A percentile compares a stretch with the other conserved stretches of the same genome.
phyloP scores from a whole-genome alignment of 2,329 filamentous ascomycete genomes.

The Fusarium palustre region DNA sequence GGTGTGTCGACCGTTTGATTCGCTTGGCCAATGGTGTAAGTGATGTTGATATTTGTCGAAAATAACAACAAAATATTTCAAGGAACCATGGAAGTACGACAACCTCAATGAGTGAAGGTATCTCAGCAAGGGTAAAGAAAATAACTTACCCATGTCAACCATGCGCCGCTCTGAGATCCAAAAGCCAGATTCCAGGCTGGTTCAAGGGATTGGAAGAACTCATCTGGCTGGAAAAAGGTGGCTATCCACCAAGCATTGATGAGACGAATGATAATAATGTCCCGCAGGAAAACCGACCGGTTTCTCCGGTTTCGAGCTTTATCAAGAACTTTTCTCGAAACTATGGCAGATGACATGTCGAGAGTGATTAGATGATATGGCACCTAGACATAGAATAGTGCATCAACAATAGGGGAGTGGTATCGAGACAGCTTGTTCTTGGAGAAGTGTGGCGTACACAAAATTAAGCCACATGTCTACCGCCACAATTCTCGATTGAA shows the following conservation, averaged over 20 bases:
- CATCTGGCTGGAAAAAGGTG: conserved; percentile 98
- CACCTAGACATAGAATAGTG: neutral
- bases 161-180: conserved; percentile 80
- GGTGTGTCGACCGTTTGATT: neutral
- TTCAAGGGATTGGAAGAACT: conserved; percentile 96
- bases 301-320: conserved; percentile 42
- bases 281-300: conserved; percentile 47
- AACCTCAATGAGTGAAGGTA: neutral
- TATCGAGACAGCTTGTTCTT: conserved; percentile 14
- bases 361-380: neutral
- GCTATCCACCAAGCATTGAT: conserved; percentile 81
- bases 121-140: neutral
- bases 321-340: conserved; percentile 19
- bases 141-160: conserved; percentile 89
- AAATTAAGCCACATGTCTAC: conserved; percentile 1
- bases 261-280: conserved; percentile 76
- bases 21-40: conserved; percentile 19
- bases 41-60: conserved; percentile 8
- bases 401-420: conserved; percentile 7
- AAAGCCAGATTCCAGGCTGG: conserved; percentile 93
- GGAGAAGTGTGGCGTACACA: conserved; percentile 8
- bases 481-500: neutral
- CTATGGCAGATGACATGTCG: conserved; percentile 32
- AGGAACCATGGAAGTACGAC: neutral
- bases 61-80: neutral